Conservation (phyloP, 1,139 yeast species). For the Lodderomyces margitis region DNA sequence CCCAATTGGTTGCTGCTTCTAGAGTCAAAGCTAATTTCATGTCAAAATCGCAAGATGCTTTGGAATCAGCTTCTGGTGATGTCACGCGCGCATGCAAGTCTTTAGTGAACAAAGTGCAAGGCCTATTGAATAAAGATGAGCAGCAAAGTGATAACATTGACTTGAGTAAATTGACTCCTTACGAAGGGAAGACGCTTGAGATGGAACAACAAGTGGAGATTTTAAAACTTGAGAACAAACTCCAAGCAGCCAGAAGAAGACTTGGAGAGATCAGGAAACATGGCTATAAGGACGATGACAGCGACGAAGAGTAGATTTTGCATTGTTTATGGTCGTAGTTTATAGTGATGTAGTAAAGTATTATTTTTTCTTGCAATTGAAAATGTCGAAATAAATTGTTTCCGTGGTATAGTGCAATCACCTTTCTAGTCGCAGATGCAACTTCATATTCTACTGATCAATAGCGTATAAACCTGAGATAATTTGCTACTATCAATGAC, state of each 20-base stretch:
- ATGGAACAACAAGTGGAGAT: constrained; percentile 96
- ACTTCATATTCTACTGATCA: too few relatives aligned
- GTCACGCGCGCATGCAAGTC: constrained; percentile 76
- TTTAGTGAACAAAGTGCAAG: constrained; percentile 69
- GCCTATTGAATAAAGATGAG: constrained; percentile 45
- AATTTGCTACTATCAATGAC: too few relatives aligned
- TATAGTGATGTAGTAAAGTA: not conserved
- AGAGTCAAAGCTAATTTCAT: constrained; percentile 79
- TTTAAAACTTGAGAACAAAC: constrained; percentile 73
- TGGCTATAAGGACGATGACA: constrained; percentile 60
- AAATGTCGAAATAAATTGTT: not conserved
- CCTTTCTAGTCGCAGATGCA: too few relatives aligned
- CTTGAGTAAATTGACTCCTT: constrained; percentile 66
- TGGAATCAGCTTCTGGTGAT: constrained; percentile 66
- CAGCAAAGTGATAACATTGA: constrained; percentile 48
- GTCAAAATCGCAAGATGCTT: constrained; percentile 73
- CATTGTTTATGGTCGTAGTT: not conserved
- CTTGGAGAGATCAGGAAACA: constrained; percentile 83
- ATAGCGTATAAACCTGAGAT: too few relatives aligned
- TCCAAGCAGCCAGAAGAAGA: constrained; percentile 71
- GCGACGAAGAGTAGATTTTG: constrained; percentile 7
- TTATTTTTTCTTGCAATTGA: not conserved
- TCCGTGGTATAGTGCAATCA: not conserved
- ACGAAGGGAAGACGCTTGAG: constrained; percentile 82
- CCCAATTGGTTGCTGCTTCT: constrained; percentile 90